Base-by-base conservation (phyloP, 352 stramenopile species). In the Phytophthora aleatoria region DNA sequence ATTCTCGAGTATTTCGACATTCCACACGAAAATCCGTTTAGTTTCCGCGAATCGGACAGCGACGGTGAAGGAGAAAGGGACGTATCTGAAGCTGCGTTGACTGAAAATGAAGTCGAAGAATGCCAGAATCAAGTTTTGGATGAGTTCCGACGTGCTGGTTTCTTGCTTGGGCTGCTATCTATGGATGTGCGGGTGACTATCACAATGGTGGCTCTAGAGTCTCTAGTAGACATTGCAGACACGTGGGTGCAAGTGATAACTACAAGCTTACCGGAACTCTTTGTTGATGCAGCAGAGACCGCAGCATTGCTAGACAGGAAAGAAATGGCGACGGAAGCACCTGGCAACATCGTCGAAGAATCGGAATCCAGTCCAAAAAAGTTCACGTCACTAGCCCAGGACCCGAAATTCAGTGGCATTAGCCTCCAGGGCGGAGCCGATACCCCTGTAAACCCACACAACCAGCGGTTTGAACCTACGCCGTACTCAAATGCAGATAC, bases 1-100 rank as follows among this genome's bases (percentile, higher is more conserved):
- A 92, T 93, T 26, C 57, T 93, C 24, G 83, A 93, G 12, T 81
- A 85, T 58, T 93, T 93, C 26, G 63, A 76, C 7, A 93, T 93
- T 61, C 59, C 67, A 24, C 74, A 91, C 33, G 70, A 90, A 50
- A 91, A 93, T 64, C 84, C 84, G n/a, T 93, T 85, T 53, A 79
- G 66, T 35, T 93, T 76, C 55, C 73, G 82, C 6, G 82, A 92
- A 48, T 79, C 77, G 0, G 78, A 89, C 8, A 59, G 67, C 6
- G 69, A 76, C 8, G 48, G 50, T 7, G 58, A 81, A 12, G 69
- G 20, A 30, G 60, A 59, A 64, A 33, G 52, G 57, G 43, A 49
- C 28, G 52, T 53, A 6, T 41, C 36, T 30, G 57, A 65, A 43
- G n/a, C 51, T 45, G 39, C 12, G 41, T 30, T 8, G 26, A 26